These are phyloP conservation scores for Ceratocystis lukuohia DNA, from an alignment of 2,329 filamentous ascomycete genomes.

Conservation along the genomic window DNA sequence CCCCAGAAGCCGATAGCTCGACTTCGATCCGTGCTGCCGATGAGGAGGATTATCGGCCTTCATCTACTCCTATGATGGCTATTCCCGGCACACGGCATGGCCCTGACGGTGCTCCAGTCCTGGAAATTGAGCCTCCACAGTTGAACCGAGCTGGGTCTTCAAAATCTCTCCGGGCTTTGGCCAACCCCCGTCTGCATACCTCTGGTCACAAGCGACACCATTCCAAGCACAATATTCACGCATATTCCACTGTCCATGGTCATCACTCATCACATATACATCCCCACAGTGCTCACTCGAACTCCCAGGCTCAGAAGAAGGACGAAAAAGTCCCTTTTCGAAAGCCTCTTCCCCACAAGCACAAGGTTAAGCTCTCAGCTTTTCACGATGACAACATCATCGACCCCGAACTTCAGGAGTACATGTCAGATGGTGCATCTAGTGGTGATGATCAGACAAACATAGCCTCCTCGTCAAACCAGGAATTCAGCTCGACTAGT, in stretches of 20 bases:
- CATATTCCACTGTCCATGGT: background rate
- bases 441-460: conserved; percentile 87
- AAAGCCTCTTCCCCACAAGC: conserved; percentile 58
- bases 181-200: conserved; percentile 58
- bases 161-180: conserved; percentile 65
- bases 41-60: conserved; percentile 36
- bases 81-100: conserved; percentile 63
- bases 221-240: conserved; percentile 59
- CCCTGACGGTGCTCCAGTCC: conserved; percentile 66
- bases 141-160: conserved; percentile 88
- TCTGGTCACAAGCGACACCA: conserved; percentile 71
- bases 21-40: conserved; percentile 25
- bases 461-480: conserved; percentile 51
- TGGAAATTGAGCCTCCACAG: conserved; percentile 79
- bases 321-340: conserved; percentile 18
- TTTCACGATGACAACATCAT: conserved; percentile 99
- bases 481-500: conserved; percentile 36
- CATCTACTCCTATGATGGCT: conserved; percentile 57
- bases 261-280: conserved; percentile 4
- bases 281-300: background rate
- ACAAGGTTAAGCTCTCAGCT: conserved; percentile 60
- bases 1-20: conserved; percentile 12
- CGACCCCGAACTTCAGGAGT: conserved; percentile 86
- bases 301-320: background rate
- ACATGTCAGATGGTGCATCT: conserved; percentile 79